Conservation (phyloP, 1,139 yeast species). For the Zygosaccharomyces sapae region DNA sequence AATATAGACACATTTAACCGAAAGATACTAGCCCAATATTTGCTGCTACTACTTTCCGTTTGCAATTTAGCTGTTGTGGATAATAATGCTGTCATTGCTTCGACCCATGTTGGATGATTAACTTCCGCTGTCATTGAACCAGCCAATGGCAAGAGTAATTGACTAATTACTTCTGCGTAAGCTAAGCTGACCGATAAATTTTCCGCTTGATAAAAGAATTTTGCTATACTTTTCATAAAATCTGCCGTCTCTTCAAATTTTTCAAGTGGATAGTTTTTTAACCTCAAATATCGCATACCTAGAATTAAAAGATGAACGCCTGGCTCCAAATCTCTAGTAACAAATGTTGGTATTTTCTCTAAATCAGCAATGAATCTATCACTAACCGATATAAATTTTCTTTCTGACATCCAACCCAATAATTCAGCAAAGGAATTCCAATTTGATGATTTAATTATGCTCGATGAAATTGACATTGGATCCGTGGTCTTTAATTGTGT, state of each 20-base stretch:
- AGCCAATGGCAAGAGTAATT: constrained; percentile 74
- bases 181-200: constrained; percentile 65
- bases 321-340: constrained; percentile 62
- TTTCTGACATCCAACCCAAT: constrained; percentile 84
- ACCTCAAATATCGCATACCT: constrained; percentile 82
- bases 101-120: constrained; percentile 93
- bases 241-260: constrained; percentile 90
- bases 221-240: constrained; percentile 77
- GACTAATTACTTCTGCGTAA: constrained; percentile 78
- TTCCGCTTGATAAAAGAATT: constrained; percentile 66
- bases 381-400: constrained; percentile 78
- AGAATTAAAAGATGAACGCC: constrained; percentile 70
- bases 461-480: constrained; percentile 60
- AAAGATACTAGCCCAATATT: constrained; percentile 70
- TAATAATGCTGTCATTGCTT: constrained; percentile 64
- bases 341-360: constrained; percentile 65
- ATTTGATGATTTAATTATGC: constrained; percentile 79
- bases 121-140: constrained; percentile 88
- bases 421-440: constrained; percentile 92
- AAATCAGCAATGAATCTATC: constrained; percentile 91
- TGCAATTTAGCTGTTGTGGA: constrained; percentile 46
- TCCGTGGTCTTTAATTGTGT: constrained; percentile 86
- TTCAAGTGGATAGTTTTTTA: constrained; percentile 83
- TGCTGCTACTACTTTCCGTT: constrained; percentile 36
- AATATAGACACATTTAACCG: constrained; percentile 68